phyloP scores from a whole-genome alignment of 345 rosid species.

The Leavenworthia alabamica region DNA sequence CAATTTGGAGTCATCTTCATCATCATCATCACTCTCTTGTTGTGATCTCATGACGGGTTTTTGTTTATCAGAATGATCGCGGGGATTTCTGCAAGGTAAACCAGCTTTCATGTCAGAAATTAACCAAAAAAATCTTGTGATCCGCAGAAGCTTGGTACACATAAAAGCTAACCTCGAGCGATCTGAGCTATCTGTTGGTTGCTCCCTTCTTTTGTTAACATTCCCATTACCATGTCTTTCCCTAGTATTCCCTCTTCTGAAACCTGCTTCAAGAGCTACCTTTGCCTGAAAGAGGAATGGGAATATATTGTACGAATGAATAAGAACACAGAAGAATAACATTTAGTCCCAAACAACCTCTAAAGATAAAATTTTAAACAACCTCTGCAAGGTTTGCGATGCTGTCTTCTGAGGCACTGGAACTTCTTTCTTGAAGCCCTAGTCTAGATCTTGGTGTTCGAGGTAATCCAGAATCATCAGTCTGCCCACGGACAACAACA shows the following conservation, averaged over 20 bases:
- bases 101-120: slow-evolving; percentile 17
- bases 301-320: not conserved
- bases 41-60: slow-evolving; percentile 46
- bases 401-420: slow-evolving; percentile 93
- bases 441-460: slow-evolving; percentile 87
- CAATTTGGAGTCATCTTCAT: slow-evolving; percentile 64
- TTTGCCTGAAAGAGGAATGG: slow-evolving; percentile 52
- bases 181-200: slow-evolving; percentile 46
- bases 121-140: not conserved
- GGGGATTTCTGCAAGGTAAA: slow-evolving; percentile 45
- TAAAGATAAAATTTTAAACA: slow-evolving; percentile 8
- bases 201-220: slow-evolving; percentile 58
- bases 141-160: not conserved
- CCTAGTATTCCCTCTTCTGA: slow-evolving; percentile 64
- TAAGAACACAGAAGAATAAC: not conserved
- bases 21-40: slow-evolving; percentile 50
- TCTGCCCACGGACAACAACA: slow-evolving; percentile 77
- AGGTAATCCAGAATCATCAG: slow-evolving; percentile 78
- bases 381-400: slow-evolving; percentile 94
- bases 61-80: slow-evolving; percentile 53
- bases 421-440: slow-evolving; percentile 76
- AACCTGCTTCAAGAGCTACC: slow-evolving; percentile 72
- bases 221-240: slow-evolving; percentile 62
- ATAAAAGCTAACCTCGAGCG: slow-evolving; percentile 51
- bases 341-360: not conserved